Evolutionary conservation across 2,329 filamentous ascomycete species (phyloP), one percentile per base, ranked within the genome.

Genomic region (Beauveria scarabaeidicola): DNA sequence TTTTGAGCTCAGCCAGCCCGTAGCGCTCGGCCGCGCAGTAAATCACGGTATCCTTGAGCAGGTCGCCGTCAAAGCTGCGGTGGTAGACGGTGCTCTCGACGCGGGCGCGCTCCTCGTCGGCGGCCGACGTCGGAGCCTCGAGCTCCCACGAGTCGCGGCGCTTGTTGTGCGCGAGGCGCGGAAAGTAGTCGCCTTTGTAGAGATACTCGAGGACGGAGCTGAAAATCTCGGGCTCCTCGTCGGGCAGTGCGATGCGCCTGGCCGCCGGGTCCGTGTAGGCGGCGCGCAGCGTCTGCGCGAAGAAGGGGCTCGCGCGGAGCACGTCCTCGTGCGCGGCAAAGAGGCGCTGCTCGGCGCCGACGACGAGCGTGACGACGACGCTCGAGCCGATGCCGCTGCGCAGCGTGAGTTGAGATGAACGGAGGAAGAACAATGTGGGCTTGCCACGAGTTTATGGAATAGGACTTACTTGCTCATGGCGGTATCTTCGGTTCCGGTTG

Each of bases 121-220:
- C 69, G 1, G 74, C 72, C 32, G 32, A 15, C 5, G 32, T 36
- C 53, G 84, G 82, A 1, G 52, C 17, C 72, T 95, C 91, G n/a
- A 96, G 77, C 69, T 89, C 87, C 87, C 90, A 96, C 56, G 84
- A 86, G 72, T 90, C 86, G 59, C 84, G 83, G 64, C 87, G 85
- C 77, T 91, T 91, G 76, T 93, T 90, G 74, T 91, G 90, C 60
- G 90, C 75, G 25, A 96, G 80, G 19, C 88, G 87, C 3, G 92
- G 91, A 66, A 87, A 92, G 76, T 96, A 96, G 74, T 96, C 92
- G 64, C 91, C 91, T 75, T 95, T 95, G 81, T 95, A 95, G 60
- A 97, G 84, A 66, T 88, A 96, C 71, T 97, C 92, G 60, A 97
- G 85, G 11, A 97, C 81, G 6, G 88, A 91, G 8, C 90, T 95